These are phyloP conservation scores for Grosmannia serpens DNA, from an alignment of 2,329 filamentous ascomycete genomes.

Conservation along the genomic window DNA sequence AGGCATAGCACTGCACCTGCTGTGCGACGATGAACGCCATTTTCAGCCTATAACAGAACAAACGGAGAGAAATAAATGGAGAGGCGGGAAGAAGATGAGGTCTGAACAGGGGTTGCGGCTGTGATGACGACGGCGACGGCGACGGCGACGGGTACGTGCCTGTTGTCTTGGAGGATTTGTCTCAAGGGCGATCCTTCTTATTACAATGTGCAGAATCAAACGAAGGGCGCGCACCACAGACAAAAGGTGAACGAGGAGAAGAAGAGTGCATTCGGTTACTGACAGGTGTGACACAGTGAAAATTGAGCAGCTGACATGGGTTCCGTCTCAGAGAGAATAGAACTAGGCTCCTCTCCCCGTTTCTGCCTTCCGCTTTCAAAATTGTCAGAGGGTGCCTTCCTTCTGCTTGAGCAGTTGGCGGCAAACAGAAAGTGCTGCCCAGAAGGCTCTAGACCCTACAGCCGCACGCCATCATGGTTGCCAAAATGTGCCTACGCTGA, in stretches of 20 bases:
- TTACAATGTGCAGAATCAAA: neutral
- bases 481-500: too few species aligned
- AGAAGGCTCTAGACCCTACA: neutral
- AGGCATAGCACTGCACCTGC: neutral
- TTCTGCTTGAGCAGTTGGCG: neutral
- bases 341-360: too few species aligned
- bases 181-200: neutral
- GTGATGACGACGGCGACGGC: neutral
- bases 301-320: neutral
- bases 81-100: neutral
- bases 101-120: neutral
- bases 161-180: neutral
- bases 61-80: neutral
- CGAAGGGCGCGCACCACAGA: neutral
- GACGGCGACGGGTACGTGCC: neutral
- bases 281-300: neutral
- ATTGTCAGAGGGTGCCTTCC: neutral
- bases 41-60: neutral
- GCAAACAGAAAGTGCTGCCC: neutral
- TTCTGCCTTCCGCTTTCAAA: neutral
- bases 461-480: neutral
- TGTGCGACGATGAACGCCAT: neutral
- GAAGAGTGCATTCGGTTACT: neutral
- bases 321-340: neutral
- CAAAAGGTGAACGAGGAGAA: neutral